A percentile compares a stretch with the other conserved stretches of the same genome.
Evolutionary conservation across 129 eudicot species (phyloP).

Genomic region (Flaveria linearis): DNA sequence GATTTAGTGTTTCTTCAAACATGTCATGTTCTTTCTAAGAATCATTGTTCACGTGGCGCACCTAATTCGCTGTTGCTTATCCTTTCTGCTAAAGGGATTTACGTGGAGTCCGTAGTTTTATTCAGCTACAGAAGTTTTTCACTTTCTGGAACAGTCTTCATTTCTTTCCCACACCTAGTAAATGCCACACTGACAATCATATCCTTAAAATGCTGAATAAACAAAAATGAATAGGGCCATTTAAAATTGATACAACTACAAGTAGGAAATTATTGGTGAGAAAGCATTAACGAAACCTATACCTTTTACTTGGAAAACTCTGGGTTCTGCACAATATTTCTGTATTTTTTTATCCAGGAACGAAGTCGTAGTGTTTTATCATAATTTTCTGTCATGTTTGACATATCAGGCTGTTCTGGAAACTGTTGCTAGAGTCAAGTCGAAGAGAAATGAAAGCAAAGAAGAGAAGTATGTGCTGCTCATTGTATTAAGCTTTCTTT

Average conservation of each 20-base stretch:
- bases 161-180: neutral
- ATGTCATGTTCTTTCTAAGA: conserved; percentile 5
- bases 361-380: neutral
- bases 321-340: neutral
- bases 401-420: conserved; percentile 83
- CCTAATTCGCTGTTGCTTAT: conserved; percentile 20
- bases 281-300: neutral
- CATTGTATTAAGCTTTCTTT: conserved; percentile 8
- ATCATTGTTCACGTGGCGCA: neutral
- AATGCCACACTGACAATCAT: conserved; percentile 21
- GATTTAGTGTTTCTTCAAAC: conserved; percentile 8
- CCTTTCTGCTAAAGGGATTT: neutral
- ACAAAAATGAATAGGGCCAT: neutral
- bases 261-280: neutral
- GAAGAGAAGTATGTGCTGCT: conserved; percentile 78
- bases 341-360: neutral
- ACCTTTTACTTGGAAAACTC: neutral
- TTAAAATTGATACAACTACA: neutral
- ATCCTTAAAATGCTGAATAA: neutral
- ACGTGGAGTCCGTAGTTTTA: neutral
- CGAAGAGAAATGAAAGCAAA: conserved; percentile 87
- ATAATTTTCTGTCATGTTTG: conserved; percentile 21
- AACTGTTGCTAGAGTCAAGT: conserved; percentile 92
- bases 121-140: neutral
- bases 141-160: neutral